A percentile compares a stretch with the other conserved stretches of the same genome.
Conservation (phyloP, 129 eudicot species). For the Arctium lappa region DNA sequence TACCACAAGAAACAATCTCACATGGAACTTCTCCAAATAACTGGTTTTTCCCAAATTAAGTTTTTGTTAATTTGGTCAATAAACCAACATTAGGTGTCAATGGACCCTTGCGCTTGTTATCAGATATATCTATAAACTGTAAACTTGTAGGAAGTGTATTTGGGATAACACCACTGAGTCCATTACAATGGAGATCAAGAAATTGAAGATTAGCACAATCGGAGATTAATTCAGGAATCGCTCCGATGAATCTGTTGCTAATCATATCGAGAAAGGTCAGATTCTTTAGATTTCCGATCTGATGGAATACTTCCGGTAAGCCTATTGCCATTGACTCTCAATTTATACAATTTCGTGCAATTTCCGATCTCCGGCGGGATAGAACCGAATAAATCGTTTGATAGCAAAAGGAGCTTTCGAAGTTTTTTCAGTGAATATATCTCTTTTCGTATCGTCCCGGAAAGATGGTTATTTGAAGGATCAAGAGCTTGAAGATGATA, state of each 20-base stretch:
- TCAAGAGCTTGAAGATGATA: conserved; percentile 80
- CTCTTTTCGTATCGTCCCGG: conserved; percentile 56
- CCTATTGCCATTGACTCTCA: conserved; percentile 54
- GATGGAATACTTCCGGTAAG: conserved; percentile 76
- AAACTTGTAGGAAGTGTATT: conserved; percentile 64
- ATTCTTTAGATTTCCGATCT: conserved; percentile 65
- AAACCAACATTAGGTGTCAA: conserved; percentile 49
- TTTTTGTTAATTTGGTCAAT: conserved; percentile 61
- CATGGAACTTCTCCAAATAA: conserved; percentile 72
- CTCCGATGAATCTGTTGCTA: conserved; percentile 55
- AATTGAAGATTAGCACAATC: conserved; percentile 74
- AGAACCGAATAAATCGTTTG: conserved; percentile 77
- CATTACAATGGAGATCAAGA: conserved; percentile 88
- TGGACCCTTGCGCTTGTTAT: conserved; percentile 60
- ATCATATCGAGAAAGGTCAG: conserved; percentile 79
- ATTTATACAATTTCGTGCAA: conserved; percentile 74
- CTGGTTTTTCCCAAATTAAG: conserved; percentile 60
- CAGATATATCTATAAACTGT: conserved; percentile 73
- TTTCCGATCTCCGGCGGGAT: conserved; percentile 83
- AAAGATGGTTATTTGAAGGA: conserved; percentile 69
- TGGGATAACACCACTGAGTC: conserved; percentile 58
- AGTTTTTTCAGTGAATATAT: conserved; percentile 62
- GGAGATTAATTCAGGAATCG: conserved; percentile 60
- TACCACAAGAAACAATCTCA: conserved; percentile 65
- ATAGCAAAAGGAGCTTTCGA: conserved; percentile 62